Base-by-base conservation (phyloP, 495 filamentous ascomycete species). In the Penicillium daleae region DNA sequence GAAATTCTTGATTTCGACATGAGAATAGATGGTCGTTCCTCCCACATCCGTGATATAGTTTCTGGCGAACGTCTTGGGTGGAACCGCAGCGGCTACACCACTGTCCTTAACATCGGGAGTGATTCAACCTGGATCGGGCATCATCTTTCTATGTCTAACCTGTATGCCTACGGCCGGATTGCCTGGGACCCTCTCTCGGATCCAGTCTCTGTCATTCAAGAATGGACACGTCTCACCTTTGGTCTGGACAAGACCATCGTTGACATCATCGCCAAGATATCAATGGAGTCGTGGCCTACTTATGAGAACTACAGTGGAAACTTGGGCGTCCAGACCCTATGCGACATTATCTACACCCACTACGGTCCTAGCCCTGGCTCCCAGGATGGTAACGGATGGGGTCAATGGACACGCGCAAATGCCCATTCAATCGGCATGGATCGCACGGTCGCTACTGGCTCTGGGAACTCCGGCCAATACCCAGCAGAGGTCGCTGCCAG, bases 301-400 rank as follows among this genome's bases (percentile, higher is more conserved):
- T 89, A 89, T 62, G 87, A 89, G 72, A 84, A 85, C 63, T 89
- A 89, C 74, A 83, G 73, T 0, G 88, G 87, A 17, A 90, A 90
- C 65, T 77, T 90, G 0, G 88, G 88, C 22, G 81, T 86, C 31
- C 87, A 89, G 66, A 89, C 87, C 0, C 74, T 90, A 8, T 85
- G 82, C 5, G 86, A 90, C 65, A 88, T 89, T 59, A 73, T 86
- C 0, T 80, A 80, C 62, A 83, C 77, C 4, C 24, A 24, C 48
- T 86, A 89, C 68, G 35, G 35, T 89, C 80, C 72, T 86, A 87
- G 1, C 85, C 88, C 0, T 86, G 85, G 62, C 87, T 87, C 83
- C 0, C 83, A 87, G 66, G 88, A 90, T 67, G 76, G 77, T 61
- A 90, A 89, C 69, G 78, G 82, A 9, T 89, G 83, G 82, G 87